These are phyloP conservation scores for Cyberlindnera misumaiensis DNA, from an alignment of 805 yeast genomes.

Conservation along the genomic window DNA sequence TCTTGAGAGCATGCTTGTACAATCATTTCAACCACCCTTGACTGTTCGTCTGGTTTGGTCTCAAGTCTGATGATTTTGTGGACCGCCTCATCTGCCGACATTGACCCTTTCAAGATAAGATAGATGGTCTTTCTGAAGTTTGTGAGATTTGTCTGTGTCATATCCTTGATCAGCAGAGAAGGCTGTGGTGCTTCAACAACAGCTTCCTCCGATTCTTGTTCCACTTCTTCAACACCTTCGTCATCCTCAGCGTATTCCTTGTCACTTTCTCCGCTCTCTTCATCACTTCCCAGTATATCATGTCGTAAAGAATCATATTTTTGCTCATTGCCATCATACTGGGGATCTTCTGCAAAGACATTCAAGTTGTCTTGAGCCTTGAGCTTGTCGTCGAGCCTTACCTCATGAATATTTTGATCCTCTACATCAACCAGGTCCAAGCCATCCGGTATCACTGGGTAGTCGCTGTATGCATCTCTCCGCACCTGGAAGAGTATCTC, in stretches of 20 bases:
- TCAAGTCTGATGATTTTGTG: slow-evolving; percentile 65
- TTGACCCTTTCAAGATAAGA: slow-evolving; percentile 77
- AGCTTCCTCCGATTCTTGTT: slow-evolving; percentile 29
- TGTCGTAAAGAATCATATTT: slow-evolving; percentile 34
- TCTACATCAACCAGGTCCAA: slow-evolving; percentile 61
- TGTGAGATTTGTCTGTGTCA: slow-evolving; percentile 58
- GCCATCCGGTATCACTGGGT: slow-evolving; percentile 34
- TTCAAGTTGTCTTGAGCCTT: slow-evolving; percentile 42
- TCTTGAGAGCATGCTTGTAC: slow-evolving; percentile 81
- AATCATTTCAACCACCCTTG: slow-evolving; percentile 61
- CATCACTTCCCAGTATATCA: slow-evolving; percentile 38
- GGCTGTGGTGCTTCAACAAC: slow-evolving; percentile 17
- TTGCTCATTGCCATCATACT: slow-evolving; percentile 44
- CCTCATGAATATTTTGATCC: slow-evolving; percentile 49
- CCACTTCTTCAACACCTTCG: not conserved
- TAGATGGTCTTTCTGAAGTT: slow-evolving; percentile 74
- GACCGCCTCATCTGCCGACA: slow-evolving; percentile 89
- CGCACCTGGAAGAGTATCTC: slow-evolving; percentile 48
- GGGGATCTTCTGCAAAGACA: slow-evolving; percentile 42
- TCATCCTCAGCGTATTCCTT: slow-evolving; percentile 1
- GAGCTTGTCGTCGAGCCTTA: slow-evolving; percentile 47
- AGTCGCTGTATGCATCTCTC: slow-evolving; percentile 34
- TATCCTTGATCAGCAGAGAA: slow-evolving; percentile 35
- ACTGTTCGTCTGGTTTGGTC: slow-evolving; percentile 36
- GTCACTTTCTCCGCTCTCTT: slow-evolving; percentile 23